A percentile compares a stretch with the other conserved stretches of the same genome.
phyloP scores from a whole-genome alignment of 768 basidiomycete species.

The Collybia nuda region DNA sequence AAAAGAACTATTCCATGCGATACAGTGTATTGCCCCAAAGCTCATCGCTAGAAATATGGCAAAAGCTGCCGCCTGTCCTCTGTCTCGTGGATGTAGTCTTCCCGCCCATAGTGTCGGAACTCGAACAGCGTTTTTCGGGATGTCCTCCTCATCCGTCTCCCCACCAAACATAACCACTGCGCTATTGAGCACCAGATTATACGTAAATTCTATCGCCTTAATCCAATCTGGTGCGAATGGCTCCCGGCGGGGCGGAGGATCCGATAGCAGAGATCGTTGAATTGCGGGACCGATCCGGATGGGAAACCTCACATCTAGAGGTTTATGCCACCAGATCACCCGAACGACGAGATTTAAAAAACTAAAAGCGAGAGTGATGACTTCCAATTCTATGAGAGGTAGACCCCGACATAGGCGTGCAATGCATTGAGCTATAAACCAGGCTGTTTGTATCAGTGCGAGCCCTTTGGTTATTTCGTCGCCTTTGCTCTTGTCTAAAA shows the following conservation, averaged over 20 bases:
- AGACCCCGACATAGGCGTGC: neutral
- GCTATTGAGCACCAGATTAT: neutral
- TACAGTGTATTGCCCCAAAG: neutral
- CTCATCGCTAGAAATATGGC: neutral
- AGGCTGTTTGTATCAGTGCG: conserved; percentile 6
- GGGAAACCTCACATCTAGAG: conserved; percentile 2
- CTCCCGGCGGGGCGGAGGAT: too few relatives aligned
- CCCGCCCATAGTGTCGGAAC: neutral
- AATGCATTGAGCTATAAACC: conserved; percentile 6
- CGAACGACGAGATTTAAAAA: conserved; percentile 6
- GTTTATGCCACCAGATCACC: conserved; percentile 14
- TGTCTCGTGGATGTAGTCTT: neutral
- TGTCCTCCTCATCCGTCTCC: too few relatives aligned
- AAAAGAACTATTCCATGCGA: neutral
- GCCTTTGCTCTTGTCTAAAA: conserved; percentile 6
- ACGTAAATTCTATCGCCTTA: neutral
- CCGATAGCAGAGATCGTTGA: too few relatives aligned
- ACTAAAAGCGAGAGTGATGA: conserved; percentile 6
- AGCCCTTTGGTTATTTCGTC: conserved; percentile 9
- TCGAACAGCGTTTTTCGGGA: neutral
- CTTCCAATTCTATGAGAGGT: conserved; percentile 6
- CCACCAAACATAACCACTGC: too few relatives aligned
- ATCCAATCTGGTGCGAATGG: neutral
- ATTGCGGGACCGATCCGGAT: neutral
- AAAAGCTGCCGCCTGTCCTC: neutral